Evolutionary conservation across 306 rosid genomes (phyloP), one percentile per base, ranked within the genome.

Genomic region (Quercus suber): DNA sequence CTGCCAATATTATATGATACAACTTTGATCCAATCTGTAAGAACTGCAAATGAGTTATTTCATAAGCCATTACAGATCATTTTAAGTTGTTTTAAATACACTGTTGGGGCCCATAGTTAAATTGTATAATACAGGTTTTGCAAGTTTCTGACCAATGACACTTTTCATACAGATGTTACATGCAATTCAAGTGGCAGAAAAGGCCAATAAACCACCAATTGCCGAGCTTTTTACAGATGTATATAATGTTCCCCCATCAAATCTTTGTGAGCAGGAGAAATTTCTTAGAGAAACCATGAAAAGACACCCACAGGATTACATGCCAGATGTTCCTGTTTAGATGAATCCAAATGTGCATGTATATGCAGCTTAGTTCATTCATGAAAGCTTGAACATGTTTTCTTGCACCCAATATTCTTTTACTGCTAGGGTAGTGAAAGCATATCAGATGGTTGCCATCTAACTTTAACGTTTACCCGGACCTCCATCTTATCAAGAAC

Each of bases 161-260:
- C 68, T 81, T 77, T 82, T 86, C 65, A 69, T 68, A 74, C 90
- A 91, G 99, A 33, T 92, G 52, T 78, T 95, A 58, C 88, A 85
- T 76, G 93, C 93, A 63, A 93, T 95, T 84, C 99, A 93, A 78
- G 91, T 81, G 53, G 98, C 99, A 13, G 99, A 95, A 83, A 85
- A 85, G 73, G 76, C 77, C n/a, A 92, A 86, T 60, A 95, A 91
- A 80, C 97, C 99, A 25, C 87, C 96, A 17, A 61, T 91, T 19
- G 83, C 85, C 41, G 97, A 95, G 73, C 27, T 87, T 33, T 95
- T 95, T 81, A 86, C 78, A 43, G 98, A 95, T 80, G 98, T 93
- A 53, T 95, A 95, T 76, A 91, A 95, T 75, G 85, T 72, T 68
- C 89, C 84, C 73, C 92, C 99, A 2, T 80, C 90, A 49, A 89